These are phyloP conservation scores for Phytophthora citrophthora DNA, from an alignment of 352 stramenopile species.

Conservation along the genomic window DNA sequence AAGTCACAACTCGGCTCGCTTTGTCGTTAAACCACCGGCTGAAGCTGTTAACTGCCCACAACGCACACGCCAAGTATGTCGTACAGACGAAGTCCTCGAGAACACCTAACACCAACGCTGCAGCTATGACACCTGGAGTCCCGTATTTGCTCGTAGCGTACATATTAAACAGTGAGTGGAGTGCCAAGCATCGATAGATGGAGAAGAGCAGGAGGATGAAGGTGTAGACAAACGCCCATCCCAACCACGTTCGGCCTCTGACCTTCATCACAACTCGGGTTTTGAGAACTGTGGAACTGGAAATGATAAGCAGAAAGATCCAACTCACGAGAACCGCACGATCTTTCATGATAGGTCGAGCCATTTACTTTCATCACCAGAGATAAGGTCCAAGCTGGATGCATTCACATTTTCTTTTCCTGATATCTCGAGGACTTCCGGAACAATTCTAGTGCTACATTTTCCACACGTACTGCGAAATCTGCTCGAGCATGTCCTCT, in stretches of 20 bases:
- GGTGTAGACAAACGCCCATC: conserved; percentile 48
- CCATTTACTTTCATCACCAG: too few species aligned
- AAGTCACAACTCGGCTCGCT: conserved; percentile 9
- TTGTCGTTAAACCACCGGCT: neutral
- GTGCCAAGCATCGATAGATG: conserved; percentile 23
- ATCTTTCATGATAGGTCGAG: too few species aligned
- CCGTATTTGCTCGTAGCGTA: conserved; percentile 31
- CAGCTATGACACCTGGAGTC: conserved; percentile 19
- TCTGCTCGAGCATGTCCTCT: too few species aligned
- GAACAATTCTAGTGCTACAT: too few species aligned
- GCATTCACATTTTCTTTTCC: too few species aligned
- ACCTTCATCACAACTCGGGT: too few species aligned
- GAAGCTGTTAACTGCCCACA: conserved; percentile 27
- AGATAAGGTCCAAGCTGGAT: too few species aligned
- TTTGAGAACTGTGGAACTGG: too few species aligned
- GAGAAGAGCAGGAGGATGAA: conserved; percentile 30
- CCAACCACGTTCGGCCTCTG: conserved; percentile 21
- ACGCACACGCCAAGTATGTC: conserved; percentile 30
- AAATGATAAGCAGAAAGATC: too few species aligned
- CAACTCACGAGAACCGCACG: too few species aligned
- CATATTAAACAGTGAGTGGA: conserved; percentile 31
- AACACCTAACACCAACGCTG: conserved; percentile 35
- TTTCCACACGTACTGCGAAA: too few species aligned
- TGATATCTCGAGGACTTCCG: too few species aligned
- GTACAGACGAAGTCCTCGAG: conserved; percentile 49